Base-by-base conservation (phyloP, 768 basidiomycete genomes). In the Pleurotus ostreatus region DNA sequence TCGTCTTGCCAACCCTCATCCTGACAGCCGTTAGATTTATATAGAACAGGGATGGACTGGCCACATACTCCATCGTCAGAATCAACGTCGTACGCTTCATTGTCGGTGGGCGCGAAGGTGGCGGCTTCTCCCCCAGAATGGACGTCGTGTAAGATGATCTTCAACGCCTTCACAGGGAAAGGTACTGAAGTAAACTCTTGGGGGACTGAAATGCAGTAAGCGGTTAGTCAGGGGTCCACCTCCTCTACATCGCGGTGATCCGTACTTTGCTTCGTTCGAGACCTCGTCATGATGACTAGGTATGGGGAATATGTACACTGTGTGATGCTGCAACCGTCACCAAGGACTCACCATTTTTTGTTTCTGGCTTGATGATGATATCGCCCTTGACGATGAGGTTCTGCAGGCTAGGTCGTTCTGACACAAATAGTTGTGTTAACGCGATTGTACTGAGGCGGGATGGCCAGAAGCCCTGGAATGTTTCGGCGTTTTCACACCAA, bases 1-100 rank as follows among this genome's bases (percentile, higher is more conserved):
- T 91, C 94, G 65, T 94, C 94, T 63, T 97, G 94, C 96, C 96
- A 98, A n/a, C 92, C 92, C 34, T 92, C 92, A 60, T 94, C 89
- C 78, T 92, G 68, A 25, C 62, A 55, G 20, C 30, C 11, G 49
- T 54, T 34, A 57, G 22, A 57, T 41, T 49, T 23, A 49, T 55
- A 18, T 45, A 41, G 46, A 56, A 41, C 1, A 11, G 2, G 45
- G 34, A 7, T 57, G 39, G 48, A 13, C 46, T 54, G 34, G 61
- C 62, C 45, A 69, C 80, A 59, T 70, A 88, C 87, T 39, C 82
- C 89, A 65, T 94, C 92, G 60, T 94, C 92, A 7, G 82, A 86
- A 26, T 85, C 86, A 9, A 84, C 74, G 25, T 88, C 82, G 39
- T 77, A 73, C 7, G 65, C 68, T 9, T 74, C 78, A n/a, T 75